Percentiles rank a stretch among this genome's conserved stretches.
phyloP scores from a whole-genome alignment of 192 early-diverging fungal species.

The Phlyctochytrium planicorne region DNA sequence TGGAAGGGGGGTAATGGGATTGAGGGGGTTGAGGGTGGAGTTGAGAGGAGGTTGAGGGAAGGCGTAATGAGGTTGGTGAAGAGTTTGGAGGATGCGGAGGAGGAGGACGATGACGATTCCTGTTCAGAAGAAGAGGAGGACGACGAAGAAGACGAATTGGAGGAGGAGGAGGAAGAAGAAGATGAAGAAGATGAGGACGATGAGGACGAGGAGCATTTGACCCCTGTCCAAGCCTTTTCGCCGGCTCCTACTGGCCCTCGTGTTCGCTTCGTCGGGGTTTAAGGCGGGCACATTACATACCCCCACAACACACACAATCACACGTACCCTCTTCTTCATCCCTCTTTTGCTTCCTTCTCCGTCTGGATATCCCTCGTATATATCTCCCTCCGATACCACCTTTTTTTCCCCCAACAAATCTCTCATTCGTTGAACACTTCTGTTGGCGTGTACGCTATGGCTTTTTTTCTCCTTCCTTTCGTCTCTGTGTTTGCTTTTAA shows the following conservation, averaged over 20 bases:
- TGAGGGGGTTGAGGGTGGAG: background rate
- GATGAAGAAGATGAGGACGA: background rate
- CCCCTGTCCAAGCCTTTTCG: background rate
- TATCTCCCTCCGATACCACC: no score
- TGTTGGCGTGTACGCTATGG: no score
- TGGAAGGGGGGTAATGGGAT: background rate
- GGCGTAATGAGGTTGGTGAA: background rate
- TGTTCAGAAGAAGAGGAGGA: background rate
- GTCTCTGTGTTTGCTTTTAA: no score
- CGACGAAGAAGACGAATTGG: background rate
- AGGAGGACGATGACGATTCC: background rate
- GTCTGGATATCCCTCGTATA: no score
- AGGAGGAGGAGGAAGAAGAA: background rate
- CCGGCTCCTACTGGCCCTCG: background rate
- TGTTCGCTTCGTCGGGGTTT: background rate
- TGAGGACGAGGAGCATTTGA: background rate
- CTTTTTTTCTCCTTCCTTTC: no score
- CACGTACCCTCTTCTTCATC: no score
- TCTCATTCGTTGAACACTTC: no score
- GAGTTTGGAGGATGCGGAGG: background rate
- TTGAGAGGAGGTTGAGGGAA: background rate
- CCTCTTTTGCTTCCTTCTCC: no score
- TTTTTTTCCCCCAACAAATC: no score
- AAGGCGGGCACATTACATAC: no score
- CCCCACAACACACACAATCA: no score